Evolutionary conservation across 2,329 filamentous ascomycete species (phyloP), one percentile per base, ranked within the genome.

Genomic region (Beauveria sp.): DNA sequence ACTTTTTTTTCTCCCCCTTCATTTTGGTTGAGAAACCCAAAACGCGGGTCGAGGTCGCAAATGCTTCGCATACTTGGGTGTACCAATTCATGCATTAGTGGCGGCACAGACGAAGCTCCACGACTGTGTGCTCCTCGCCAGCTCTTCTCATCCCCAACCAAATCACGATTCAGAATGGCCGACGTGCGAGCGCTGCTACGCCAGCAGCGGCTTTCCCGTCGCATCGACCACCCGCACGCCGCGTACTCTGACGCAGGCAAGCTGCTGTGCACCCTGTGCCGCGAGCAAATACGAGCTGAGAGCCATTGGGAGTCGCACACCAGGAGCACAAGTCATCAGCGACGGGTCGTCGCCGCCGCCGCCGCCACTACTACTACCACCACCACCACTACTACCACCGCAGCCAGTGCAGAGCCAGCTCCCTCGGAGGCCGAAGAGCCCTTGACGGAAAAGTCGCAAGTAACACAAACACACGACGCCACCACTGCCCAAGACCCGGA

Each of bases 101-200:
- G 57, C 38, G 34, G 56, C 20, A n/a, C 61, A 55, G 43, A 45
- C 43, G 63, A 57, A 50, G 42, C 60, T 55, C 34, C 24, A 42
- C 34, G 45, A 46, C 45, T 53, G 28, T 59, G 46, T 61, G 43
- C n/a, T 53, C 31, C 42, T 51, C 45, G 54, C 52, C 31, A 48
- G 18, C 26, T 52, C 61, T 48, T 46, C 38, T 49, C 61, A 26
- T 48, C 61, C 16, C 46, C 59, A 58, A 58, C 34, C 31, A 50
- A 42, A 54, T 54, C 49, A 55, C 52, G 52, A 26, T 45, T 38
- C 49, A 64, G 51, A 65, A 93, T 95, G 89, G 81, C 90, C 67
- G 90, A 96, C 74, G 88, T 91, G 28, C 88, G 91, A 68, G 84
- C 89, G 42, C 83, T 96, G 54, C 82, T 96, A 62, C 89, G 90